A percentile compares a stretch with the other conserved stretches of the same genome.
These are phyloP conservation scores for Zoysia japonica DNA, from an alignment of 176 grass and related monocot genomes.

Conservation along the genomic window DNA sequence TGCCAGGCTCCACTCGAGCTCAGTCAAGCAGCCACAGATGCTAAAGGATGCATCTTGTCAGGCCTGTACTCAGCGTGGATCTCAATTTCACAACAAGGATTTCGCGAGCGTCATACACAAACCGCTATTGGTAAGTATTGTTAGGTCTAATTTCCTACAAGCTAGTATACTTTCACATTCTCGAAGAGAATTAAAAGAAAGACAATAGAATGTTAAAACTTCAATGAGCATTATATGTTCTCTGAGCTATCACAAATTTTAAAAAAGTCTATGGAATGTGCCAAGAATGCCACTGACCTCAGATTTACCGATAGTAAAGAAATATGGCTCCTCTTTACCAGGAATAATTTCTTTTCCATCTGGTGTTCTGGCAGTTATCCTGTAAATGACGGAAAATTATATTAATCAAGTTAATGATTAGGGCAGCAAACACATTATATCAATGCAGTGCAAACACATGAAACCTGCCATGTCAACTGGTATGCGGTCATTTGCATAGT, in stretches of 20 bases:
- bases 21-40: too few relatives aligned
- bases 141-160: not conserved
- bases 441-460: not conserved
- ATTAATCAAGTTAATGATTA: constrained; percentile 34
- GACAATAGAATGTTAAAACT: constrained; percentile 17
- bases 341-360: constrained; percentile 80
- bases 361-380: constrained; percentile 69
- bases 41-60: too few relatives aligned
- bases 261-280: not conserved
- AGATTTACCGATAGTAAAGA: constrained; percentile 93
- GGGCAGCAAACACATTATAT: not conserved
- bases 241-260: not conserved
- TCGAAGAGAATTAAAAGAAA: not conserved
- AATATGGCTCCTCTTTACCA: constrained; percentile 68
- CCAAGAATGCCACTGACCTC: constrained; percentile 61
- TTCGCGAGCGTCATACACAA: not conserved
- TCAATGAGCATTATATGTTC: constrained; percentile 21
- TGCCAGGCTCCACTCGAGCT: too few relatives aligned
- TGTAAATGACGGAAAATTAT: constrained; percentile 47
- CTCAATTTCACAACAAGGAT: not conserved
- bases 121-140: not conserved
- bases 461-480: constrained; percentile 6
- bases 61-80: too few relatives aligned
- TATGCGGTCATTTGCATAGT: not conserved
- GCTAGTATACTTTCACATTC: not conserved